Evolutionary conservation across 2,329 filamentous ascomycete species (phyloP).

Genomic region (Ilyonectria mors-panacis): DNA sequence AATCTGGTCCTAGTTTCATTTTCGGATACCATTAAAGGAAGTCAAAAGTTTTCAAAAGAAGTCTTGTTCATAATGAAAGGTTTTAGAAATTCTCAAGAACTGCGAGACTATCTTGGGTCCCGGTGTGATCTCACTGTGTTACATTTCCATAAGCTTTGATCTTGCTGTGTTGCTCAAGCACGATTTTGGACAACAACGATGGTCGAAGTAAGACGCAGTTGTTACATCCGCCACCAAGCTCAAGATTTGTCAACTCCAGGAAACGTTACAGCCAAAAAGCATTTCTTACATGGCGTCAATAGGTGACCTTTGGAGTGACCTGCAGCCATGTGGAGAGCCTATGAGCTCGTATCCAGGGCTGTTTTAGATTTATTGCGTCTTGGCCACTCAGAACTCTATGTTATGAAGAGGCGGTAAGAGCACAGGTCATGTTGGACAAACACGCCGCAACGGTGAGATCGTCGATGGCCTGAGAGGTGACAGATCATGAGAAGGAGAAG

Average conservation of each 20-base stretch:
- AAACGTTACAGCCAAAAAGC: constrained; percentile 1
- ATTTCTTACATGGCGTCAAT: constrained; percentile 2
- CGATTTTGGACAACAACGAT: background rate
- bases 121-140: background rate
- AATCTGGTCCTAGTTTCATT: constrained; percentile 34
- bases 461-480: too few relatives aligned
- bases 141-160: background rate
- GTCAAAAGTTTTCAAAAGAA: constrained; percentile 41
- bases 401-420: background rate
- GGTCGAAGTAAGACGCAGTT: background rate
- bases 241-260: background rate
- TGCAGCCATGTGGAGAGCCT: background rate
- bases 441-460: too few relatives aligned
- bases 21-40: constrained; percentile 45
- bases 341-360: constrained; percentile 14
- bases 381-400: background rate
- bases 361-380: constrained; percentile 1
- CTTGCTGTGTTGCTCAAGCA: background rate
- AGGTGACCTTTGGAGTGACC: background rate
- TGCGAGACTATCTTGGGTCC: background rate
- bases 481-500: background rate
- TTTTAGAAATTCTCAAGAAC: constrained; percentile 19
- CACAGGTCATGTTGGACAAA: background rate
- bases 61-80: constrained; percentile 9
- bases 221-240: background rate